Percentiles rank a stretch among this genome's conserved stretches.
Conservation (phyloP, 1,284 basidiomycete species). For the Tranzscheliella williamsii region DNA sequence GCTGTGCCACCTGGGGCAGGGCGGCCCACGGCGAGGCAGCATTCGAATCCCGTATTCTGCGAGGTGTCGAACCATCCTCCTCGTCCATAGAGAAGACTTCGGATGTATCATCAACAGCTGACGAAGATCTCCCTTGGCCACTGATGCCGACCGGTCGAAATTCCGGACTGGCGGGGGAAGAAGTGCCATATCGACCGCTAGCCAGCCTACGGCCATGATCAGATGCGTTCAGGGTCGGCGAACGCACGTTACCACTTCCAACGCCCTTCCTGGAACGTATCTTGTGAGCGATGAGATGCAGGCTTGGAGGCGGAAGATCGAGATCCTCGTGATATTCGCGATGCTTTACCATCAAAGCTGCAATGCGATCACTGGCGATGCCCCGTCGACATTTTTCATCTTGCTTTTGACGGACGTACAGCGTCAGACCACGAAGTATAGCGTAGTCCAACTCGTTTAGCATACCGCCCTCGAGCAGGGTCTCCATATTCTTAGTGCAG, state of each 20-base stretch:
- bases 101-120: constrained; percentile 14
- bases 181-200: constrained; percentile 49
- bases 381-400: constrained; percentile 71
- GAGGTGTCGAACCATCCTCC: constrained; percentile 51
- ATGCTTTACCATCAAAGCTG: constrained; percentile 70
- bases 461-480: constrained; percentile 78
- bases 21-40: constrained; percentile 24
- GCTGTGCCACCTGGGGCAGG: constrained; percentile 26
- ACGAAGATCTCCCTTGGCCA: constrained; percentile 1
- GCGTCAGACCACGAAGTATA: constrained; percentile 72
- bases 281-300: constrained; percentile 57
- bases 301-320: constrained; percentile 72
- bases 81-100: constrained; percentile 74
- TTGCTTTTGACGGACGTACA: constrained; percentile 71
- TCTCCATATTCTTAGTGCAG: constrained; percentile 82
- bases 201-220: constrained; percentile 61
- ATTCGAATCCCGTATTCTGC: neutral
- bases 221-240: constrained; percentile 32
- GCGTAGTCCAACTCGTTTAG: constrained; percentile 73
- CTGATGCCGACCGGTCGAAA: constrained; percentile 14
- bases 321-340: constrained; percentile 77
- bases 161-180: constrained; percentile 28
- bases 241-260: constrained; percentile 24
- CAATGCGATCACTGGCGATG: constrained; percentile 68
- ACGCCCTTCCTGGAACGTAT: constrained; percentile 45